Conservation (phyloP, 2,329 filamentous ascomycete species). For the Clathrospora elynae region DNA sequence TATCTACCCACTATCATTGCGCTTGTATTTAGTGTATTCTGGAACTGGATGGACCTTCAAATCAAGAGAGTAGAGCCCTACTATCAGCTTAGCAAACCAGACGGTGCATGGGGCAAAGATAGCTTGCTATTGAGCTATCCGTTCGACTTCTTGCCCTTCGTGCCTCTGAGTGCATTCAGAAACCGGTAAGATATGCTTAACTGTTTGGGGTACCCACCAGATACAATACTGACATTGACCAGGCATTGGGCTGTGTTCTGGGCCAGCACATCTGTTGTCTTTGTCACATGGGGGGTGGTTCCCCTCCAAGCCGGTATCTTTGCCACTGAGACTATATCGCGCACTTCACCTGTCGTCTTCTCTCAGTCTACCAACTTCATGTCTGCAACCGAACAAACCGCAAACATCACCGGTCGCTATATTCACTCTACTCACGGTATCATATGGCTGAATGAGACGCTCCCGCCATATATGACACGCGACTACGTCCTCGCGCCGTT, state of each 20-base stretch:
- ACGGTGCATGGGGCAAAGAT: slow-evolving; percentile 52
- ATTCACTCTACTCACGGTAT: slow-evolving; percentile 56
- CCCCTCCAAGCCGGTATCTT: slow-evolving; percentile 63
- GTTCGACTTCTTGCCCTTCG: slow-evolving; percentile 53
- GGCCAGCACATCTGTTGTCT: slow-evolving; percentile 54
- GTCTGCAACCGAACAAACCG: slow-evolving; percentile 36
- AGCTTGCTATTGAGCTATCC: slow-evolving; percentile 63
- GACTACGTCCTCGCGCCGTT: slow-evolving; percentile 56
- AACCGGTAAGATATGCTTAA: slow-evolving; percentile 24
- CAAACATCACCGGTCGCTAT: slow-evolving; percentile 45
- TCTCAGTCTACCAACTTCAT: slow-evolving; percentile 30
- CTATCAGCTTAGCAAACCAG: slow-evolving; percentile 58
- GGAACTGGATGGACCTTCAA: slow-evolving; percentile 66
- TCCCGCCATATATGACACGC: slow-evolving; percentile 53
- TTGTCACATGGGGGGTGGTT: slow-evolving; percentile 62
- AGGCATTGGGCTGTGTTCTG: slow-evolving; percentile 62
- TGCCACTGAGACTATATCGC: slow-evolving; percentile 40
- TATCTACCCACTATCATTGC: slow-evolving; percentile 58
- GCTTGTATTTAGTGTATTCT: slow-evolving; percentile 61
- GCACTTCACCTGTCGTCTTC: slow-evolving; percentile 14
- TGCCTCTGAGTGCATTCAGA: slow-evolving; percentile 51
- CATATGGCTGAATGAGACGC: slow-evolving; percentile 53
- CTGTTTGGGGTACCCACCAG: too few relatives aligned
- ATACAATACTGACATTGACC: slow-evolving; percentile 7
- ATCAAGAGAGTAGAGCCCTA: slow-evolving; percentile 65